Evolutionary conservation across 2,329 filamentous ascomycete genomes (phyloP), one percentile per base, ranked within the genome.

Genomic region (Fusarium staphyleae): DNA sequence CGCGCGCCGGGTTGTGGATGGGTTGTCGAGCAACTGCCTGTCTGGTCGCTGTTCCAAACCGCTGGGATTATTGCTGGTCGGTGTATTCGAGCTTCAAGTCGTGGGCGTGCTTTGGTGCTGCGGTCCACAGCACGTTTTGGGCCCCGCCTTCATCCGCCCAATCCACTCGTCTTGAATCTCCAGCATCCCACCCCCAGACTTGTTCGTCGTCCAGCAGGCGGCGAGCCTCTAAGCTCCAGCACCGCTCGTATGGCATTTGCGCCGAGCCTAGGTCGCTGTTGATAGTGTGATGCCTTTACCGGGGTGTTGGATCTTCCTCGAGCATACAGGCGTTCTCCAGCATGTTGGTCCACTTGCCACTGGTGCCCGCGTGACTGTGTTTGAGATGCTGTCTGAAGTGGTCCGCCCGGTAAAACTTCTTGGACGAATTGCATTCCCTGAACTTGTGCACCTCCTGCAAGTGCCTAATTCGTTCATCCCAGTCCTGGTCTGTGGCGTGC

Each of bases 331-430:
- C 91, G 70, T 91, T 96, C 72, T 99, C 95, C 28, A 99, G 81
- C 82, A 96, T 93, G 74, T 98, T 98, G 11, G 95, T 99, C 95
- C 95, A 99, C 75, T 98, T 98, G 26, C 95, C 95, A 74, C 92
- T 97, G 1, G 91, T 93, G 29, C 95, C 95, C 30, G 90, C 91
- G 75, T 98, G 95, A 72, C 92, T 97, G 73, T 99, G 95, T 79
- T 98, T 99, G 52, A 99, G 80, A 75, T 99, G 95, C 74, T 99
- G 95, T 54, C 95, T 87, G 80, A 99, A 99, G 73, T 99, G 95
- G 73, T 99, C 95, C 28, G 95, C 95, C 30, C 95, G 86, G 78
- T 90, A 99, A 74, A 99, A 99, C 73, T 98, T 98, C 80, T 99
- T 99, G 64, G 90, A 89, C 68, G 95, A 92, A 73, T 99, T 99